phyloP scores from a whole-genome alignment of 2,329 filamentous ascomycete species.

The Colletotrichum trifolii region DNA sequence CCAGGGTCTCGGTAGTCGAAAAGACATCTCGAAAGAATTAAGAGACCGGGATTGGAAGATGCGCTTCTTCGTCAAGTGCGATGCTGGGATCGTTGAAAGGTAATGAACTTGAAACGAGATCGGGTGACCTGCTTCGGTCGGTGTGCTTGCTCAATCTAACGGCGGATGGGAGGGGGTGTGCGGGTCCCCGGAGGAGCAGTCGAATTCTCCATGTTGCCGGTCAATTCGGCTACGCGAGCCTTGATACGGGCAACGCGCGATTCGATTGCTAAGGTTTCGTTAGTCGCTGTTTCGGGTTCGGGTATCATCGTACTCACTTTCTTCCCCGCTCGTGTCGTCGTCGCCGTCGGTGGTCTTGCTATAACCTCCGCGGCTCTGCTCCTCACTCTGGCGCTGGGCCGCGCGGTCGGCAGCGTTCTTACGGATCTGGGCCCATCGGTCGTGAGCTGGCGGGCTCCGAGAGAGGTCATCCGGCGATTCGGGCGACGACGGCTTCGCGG shows the following conservation, averaged over 20 bases:
- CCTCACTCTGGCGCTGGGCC: constrained; percentile 72
- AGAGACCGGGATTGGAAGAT: constrained; percentile 12
- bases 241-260: constrained; percentile 97
- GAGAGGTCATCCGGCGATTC: constrained; percentile 44
- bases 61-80: constrained; percentile 7
- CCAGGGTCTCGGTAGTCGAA: constrained; percentile 8
- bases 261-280: constrained; percentile 78
- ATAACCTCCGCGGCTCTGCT: constrained; percentile 68
- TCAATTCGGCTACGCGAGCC: constrained; percentile 93
- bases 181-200: constrained; percentile 46
- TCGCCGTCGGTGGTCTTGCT: constrained; percentile 72
- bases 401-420: constrained; percentile 92
- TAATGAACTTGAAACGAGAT: not conserved
- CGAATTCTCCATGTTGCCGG: constrained; percentile 79
- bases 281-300: constrained; percentile 35
- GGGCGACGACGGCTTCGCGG: constrained; percentile 43
- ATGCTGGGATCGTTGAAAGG: constrained; percentile 13
- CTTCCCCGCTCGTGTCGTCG: constrained; percentile 94
- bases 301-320: constrained; percentile 73
- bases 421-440: constrained; percentile 95
- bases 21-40: constrained; percentile 23
- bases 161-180: constrained; percentile 30
- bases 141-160: constrained; percentile 19
- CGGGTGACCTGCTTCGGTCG: not conserved
- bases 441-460: constrained; percentile 61